Percentiles rank a stretch among this genome's conserved stretches.
Conservation (phyloP, 257 asterid species). For the Solanum bulbocastanum region DNA sequence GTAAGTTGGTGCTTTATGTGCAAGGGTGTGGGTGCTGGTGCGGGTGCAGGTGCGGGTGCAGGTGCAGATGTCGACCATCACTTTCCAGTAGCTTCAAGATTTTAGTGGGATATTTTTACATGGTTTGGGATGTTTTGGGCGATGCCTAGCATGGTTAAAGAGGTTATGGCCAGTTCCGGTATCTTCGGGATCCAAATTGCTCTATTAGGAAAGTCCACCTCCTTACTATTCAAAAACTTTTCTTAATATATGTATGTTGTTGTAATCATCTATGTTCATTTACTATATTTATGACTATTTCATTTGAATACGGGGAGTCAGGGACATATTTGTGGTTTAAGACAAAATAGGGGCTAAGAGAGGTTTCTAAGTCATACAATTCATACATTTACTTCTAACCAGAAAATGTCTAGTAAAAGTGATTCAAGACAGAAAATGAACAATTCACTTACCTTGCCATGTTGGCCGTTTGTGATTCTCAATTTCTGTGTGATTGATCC, state of each 20-base stretch:
- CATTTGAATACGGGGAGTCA: neutral
- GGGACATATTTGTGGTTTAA: neutral
- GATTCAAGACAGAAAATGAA: neutral
- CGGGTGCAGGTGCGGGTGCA: neutral
- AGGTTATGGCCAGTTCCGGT: neutral
- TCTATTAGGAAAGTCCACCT: neutral
- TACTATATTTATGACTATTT: neutral
- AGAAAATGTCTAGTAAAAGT: neutral
- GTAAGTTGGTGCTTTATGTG: neutral
- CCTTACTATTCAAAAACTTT: neutral
- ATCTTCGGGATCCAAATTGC: neutral
- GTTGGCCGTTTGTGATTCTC: slow-evolving; percentile 75
- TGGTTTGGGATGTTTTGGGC: neutral
- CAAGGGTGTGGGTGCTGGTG: neutral
- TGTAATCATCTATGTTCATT: neutral
- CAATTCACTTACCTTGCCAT: slow-evolving; percentile 63
- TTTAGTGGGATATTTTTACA: neutral
- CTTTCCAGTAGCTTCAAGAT: neutral
- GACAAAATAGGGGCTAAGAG: neutral
- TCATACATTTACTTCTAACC: neutral
- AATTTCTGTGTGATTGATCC: slow-evolving; percentile 72
- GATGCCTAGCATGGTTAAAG: neutral
- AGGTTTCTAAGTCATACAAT: neutral
- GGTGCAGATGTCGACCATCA: neutral
- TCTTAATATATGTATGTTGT: neutral